Evolutionary conservation across 768 basidiomycete genomes (phyloP).

Genomic region (Tulasnella sp.): DNA sequence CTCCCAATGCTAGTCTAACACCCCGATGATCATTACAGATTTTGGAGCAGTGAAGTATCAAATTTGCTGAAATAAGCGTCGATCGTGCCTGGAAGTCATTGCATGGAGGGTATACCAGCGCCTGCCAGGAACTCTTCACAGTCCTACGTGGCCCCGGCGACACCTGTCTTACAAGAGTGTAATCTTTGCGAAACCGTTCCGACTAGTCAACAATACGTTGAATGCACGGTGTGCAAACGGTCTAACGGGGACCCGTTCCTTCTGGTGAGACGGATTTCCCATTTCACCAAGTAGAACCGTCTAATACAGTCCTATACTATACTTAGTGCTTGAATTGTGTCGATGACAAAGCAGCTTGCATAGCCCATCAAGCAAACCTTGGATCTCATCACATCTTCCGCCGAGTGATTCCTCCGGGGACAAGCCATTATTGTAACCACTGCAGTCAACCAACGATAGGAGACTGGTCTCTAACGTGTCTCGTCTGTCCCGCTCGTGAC

Average conservation of each 20-base stretch:
- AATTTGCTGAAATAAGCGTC: background rate
- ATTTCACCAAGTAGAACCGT: background rate
- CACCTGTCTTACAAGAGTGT: background rate
- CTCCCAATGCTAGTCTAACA: too few relatives aligned
- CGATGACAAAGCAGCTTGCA: background rate
- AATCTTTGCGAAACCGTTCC: background rate
- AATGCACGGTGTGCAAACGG: background rate
- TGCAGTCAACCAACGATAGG: background rate
- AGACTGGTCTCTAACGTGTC: background rate
- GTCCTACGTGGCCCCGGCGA: background rate
- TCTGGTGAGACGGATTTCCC: background rate
- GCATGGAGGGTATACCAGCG: background rate
- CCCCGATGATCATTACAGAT: background rate
- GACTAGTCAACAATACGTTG: background rate
- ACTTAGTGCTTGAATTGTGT: background rate
- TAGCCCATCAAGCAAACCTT: background rate
- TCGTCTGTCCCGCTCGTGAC: background rate
- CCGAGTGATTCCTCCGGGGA: background rate
- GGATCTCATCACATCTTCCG: background rate
- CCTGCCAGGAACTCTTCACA: background rate
- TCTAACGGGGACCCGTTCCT: background rate
- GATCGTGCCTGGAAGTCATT: background rate
- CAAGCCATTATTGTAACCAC: background rate
- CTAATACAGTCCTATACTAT: background rate
- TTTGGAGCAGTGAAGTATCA: background rate